A percentile compares a stretch with the other conserved stretches of the same genome.
These are phyloP conservation scores for Yamadazyma oceani DNA, from an alignment of 1,139 yeast species.

Conservation along the genomic window DNA sequence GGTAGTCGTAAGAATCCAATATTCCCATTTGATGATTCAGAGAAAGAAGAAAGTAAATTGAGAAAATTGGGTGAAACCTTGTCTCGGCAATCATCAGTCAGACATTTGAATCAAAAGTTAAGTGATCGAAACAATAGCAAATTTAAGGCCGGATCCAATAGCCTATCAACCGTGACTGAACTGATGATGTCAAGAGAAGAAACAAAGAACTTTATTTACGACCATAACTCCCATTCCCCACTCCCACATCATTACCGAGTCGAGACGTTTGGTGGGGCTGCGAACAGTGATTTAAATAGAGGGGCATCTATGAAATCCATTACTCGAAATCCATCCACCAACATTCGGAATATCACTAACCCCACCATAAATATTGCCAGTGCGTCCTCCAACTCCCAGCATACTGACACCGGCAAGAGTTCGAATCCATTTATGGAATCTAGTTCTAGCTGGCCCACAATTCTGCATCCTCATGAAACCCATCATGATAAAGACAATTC, in stretches of 20 bases:
- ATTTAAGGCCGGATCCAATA: neutral
- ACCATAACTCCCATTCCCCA: slow-evolving; percentile 18
- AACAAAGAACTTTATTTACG: slow-evolving; percentile 16
- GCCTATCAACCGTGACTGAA: slow-evolving; percentile 8
- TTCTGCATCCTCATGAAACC: slow-evolving; percentile 4
- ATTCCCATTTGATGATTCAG: slow-evolving; percentile 7
- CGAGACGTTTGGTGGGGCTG: slow-evolving; percentile 16
- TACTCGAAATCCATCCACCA: neutral
- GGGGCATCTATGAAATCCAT: too few relatives aligned
- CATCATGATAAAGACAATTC: slow-evolving; percentile 2
- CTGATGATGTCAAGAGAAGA: slow-evolving; percentile 17
- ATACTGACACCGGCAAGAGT: too few relatives aligned
- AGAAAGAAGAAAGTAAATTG: slow-evolving; percentile 25
- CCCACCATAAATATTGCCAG: neutral
- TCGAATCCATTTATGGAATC: slow-evolving; percentile 1
- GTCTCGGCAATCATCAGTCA: slow-evolving; percentile 27
- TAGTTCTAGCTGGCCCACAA: neutral
- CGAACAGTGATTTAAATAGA: neutral
- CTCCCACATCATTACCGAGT: slow-evolving; percentile 19
- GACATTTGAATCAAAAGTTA: slow-evolving; percentile 20
- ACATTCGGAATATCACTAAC: neutral
- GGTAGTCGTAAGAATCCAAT: neutral
- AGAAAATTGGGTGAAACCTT: slow-evolving; percentile 34
- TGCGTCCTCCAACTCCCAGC: neutral
- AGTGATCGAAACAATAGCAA: slow-evolving; percentile 8